A percentile compares a stretch with the other conserved stretches of the same genome.
These are phyloP conservation scores for Lachnellula arida DNA, from an alignment of 2,329 filamentous ascomycete species.

Conservation along the genomic window DNA sequence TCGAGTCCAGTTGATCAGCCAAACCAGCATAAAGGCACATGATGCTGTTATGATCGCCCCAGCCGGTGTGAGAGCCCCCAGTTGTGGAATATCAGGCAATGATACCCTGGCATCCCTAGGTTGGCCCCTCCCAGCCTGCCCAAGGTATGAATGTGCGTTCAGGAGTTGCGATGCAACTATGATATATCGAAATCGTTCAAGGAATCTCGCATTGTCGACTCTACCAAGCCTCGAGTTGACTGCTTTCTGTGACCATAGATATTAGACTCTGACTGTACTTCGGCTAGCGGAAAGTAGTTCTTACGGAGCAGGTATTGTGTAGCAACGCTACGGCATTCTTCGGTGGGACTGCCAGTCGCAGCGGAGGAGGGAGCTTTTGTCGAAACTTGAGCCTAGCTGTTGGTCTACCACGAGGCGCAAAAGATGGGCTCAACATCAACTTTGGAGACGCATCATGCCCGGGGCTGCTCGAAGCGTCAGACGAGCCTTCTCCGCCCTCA, in stretches of 20 bases:
- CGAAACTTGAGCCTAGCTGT: slow-evolving; percentile 51
- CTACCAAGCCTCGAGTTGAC: slow-evolving; percentile 69
- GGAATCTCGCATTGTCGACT: slow-evolving; percentile 76
- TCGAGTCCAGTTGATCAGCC: slow-evolving; percentile 67
- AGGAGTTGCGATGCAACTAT: slow-evolving; percentile 89
- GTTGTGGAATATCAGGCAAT: slow-evolving; percentile 19
- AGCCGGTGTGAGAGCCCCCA: slow-evolving; percentile 50
- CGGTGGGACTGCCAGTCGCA: slow-evolving; percentile 40
- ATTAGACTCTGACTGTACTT: neutral
- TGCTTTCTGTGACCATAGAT: slow-evolving; percentile 47
- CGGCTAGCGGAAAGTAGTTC: slow-evolving; percentile 23
- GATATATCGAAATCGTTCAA: slow-evolving; percentile 90
- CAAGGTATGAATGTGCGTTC: slow-evolving; percentile 59
- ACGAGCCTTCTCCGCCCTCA: slow-evolving; percentile 41
- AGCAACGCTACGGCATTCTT: slow-evolving; percentile 41
- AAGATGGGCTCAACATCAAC: slow-evolving; percentile 35
- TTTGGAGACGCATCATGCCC: slow-evolving; percentile 18
- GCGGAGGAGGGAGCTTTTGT: slow-evolving; percentile 40
- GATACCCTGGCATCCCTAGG: slow-evolving; percentile 17
- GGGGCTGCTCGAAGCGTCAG: slow-evolving; percentile 14
- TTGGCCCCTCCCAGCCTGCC: slow-evolving; percentile 31
- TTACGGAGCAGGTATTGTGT: slow-evolving; percentile 48
- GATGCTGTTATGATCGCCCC: slow-evolving; percentile 62
- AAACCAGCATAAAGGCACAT: slow-evolving; percentile 51
- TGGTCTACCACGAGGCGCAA: slow-evolving; percentile 54